phyloP scores from a whole-genome alignment of 106 monocot genomes.

The Dendrobium officinale region DNA sequence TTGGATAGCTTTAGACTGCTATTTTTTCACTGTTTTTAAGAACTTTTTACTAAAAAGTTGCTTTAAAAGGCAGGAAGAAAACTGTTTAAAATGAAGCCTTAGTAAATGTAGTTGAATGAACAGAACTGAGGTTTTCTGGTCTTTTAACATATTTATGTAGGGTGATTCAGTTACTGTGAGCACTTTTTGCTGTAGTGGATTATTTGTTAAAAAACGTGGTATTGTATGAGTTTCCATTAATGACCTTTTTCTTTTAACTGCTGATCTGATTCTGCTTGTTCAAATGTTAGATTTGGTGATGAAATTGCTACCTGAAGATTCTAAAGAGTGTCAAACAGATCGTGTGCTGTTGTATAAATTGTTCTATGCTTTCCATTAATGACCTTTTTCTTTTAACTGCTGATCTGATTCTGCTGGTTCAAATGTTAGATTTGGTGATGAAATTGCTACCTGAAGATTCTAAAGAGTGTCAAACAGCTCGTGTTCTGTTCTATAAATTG shows the following conservation, averaged over 20 bases:
- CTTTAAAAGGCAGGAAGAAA: no score
- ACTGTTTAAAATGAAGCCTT: no score
- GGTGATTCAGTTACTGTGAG: background rate
- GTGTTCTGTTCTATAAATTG: slow-evolving; percentile 81
- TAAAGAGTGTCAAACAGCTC: slow-evolving; percentile 67
- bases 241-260: no score
- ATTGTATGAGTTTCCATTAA: background rate
- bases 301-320: slow-evolving; percentile 69
- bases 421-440: slow-evolving; percentile 75
- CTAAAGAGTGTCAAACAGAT: slow-evolving; percentile 66
- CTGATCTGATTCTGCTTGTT: slow-evolving; percentile 42
- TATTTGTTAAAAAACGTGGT: background rate
- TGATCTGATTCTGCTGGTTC: slow-evolving; percentile 44
- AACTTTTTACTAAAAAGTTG: no score
- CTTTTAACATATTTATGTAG: background rate
- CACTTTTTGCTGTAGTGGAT: background rate
- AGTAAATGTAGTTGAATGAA: background rate
- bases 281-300: slow-evolving; percentile 77
- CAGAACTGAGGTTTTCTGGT: background rate
- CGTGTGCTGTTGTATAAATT: slow-evolving; percentile 85
- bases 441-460: slow-evolving; percentile 71
- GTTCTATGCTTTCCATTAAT: slow-evolving; percentile 38
- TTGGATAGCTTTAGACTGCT: no score
- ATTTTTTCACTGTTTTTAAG: no score
- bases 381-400: no score